Percentiles rank a stretch among this genome's conserved stretches.
Evolutionary conservation across 2,329 filamentous ascomycete species (phyloP).

Genomic region (Ilyonectria robusta): DNA sequence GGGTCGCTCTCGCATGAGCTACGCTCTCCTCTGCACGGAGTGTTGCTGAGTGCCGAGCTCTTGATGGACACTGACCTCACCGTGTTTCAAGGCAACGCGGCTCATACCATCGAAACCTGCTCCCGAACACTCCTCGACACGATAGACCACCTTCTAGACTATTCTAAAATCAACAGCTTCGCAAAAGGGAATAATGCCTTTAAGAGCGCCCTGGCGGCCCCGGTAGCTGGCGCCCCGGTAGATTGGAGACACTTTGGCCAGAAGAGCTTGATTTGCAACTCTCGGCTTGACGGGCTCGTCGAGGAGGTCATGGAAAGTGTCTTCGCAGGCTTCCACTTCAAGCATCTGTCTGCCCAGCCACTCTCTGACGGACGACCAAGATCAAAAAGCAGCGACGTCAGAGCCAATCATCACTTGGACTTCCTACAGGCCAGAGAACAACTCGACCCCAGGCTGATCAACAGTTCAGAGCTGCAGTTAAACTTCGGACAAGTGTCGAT

Average conservation of each 20-base stretch:
- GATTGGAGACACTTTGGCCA: neutral
- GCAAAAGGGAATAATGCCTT: constrained; percentile 20
- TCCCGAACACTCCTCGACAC: constrained; percentile 67
- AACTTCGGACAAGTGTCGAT: constrained; percentile 45
- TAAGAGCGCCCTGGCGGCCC: constrained; percentile 1
- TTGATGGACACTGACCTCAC: constrained; percentile 66
- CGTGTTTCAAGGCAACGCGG: constrained; percentile 61
- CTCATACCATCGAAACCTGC: constrained; percentile 65
- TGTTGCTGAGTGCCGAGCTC: constrained; percentile 68
- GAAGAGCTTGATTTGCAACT: constrained; percentile 40
- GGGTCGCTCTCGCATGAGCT: constrained; percentile 74
- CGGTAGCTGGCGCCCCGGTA: neutral
- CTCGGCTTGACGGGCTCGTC: constrained; percentile 57
- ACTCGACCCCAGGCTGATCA: constrained; percentile 17
- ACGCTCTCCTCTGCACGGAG: constrained; percentile 72
- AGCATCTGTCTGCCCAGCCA: constrained; percentile 44
- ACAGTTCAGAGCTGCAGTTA: constrained; percentile 3
- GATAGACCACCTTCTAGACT: constrained; percentile 68
- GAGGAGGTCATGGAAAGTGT: constrained; percentile 65
- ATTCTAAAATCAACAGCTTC: constrained; percentile 67
- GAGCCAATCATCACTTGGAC: constrained; percentile 44
- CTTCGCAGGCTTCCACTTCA: constrained; percentile 61
- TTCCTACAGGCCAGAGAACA: constrained; percentile 60
- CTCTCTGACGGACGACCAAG: constrained; percentile 27
- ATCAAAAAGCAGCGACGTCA: constrained; percentile 19